Percentiles rank a stretch among this genome's conserved stretches.
Conservation (phyloP, 257 asterid genomes). For the Leonotis leonurus region DNA sequence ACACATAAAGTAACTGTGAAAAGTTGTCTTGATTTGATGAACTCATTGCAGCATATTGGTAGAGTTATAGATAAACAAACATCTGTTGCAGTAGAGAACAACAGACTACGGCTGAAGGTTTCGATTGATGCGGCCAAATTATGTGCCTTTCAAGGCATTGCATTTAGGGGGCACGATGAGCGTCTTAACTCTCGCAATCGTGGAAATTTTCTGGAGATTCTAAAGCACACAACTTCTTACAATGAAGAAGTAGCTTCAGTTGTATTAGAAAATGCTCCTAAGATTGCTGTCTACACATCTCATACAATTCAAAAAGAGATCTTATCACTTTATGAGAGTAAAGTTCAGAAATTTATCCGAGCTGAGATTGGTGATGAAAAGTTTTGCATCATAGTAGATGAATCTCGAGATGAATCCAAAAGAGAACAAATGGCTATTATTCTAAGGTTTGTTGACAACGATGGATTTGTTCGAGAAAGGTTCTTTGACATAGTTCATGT, state of each 20-base stretch:
- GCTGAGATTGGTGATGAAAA: constrained; percentile 6
- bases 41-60: background rate
- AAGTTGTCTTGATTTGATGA: background rate
- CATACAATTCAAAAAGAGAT: too few species aligned
- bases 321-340: background rate
- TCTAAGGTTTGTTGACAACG: too few species aligned
- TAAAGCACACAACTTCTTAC: constrained; percentile 1
- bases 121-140: background rate
- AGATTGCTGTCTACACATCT: too few species aligned
- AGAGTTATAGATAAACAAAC: background rate
- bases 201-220: background rate
- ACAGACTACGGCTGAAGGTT: background rate
- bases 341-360: background rate
- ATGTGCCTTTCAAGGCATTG: too few species aligned
- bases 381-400: background rate
- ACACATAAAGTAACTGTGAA: background rate
- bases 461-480: too few species aligned
- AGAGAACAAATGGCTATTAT: too few species aligned
- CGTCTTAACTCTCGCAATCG: background rate
- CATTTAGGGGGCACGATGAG: background rate
- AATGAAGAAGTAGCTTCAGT: background rate
- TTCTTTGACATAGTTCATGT: too few species aligned
- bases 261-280: too few species aligned
- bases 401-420: constrained; percentile 13
- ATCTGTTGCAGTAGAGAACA: background rate